Base-by-base conservation (phyloP, 2,329 filamentous ascomycete genomes). In the Emericellopsis cladophorae region DNA sequence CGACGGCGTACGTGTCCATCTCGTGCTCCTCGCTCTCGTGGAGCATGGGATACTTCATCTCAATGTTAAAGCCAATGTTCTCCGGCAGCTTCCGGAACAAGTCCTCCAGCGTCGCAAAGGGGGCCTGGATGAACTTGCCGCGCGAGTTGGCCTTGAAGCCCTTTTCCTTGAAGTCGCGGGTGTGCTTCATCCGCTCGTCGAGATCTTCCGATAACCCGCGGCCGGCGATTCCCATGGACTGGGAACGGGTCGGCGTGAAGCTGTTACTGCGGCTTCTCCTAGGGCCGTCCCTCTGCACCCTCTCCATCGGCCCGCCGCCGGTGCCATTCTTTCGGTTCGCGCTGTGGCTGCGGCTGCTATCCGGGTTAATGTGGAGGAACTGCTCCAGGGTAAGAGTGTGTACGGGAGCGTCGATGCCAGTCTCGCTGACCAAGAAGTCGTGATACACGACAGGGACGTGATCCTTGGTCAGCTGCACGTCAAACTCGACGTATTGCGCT, bases 21-120 rank as follows among this genome's bases (percentile, higher is more conserved):
- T 94, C 87, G 49, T 95, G 84, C 58, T 93, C 85, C 59, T 95
- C 87, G 44, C 79, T 86, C 67, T 98, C 93, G 57, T 90, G 83
- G 34, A 98, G 76, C 89, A 96, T 96, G 5, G 92, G 92, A 57
- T 98, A 98, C 64, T 98, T 96, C 74, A 98, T 84, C 66, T 98
- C 92, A 50, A 98, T 94, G 61, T 98, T 96, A 72, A 98, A 98
- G 12, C 92, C 89, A 18, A 94, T 84, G 12, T 76, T 71, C 46
- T 83, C 74, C 0, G 88, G 87, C 0, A 98, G 66, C 54, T 89
- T 81, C 52, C 76, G 75, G 65, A 98, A 95, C 57, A 96, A 79
- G 46, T 95, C 87, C 59, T 95, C 88, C 5, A 98, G 70, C 0
- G 92, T 98, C 7, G 90, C 89, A 62, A 98, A 98, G 0, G 90